A percentile compares a stretch with the other conserved stretches of the same genome.
phyloP scores from a whole-genome alignment of 495 filamentous ascomycete species.

The Penicillium bialowiezense region DNA sequence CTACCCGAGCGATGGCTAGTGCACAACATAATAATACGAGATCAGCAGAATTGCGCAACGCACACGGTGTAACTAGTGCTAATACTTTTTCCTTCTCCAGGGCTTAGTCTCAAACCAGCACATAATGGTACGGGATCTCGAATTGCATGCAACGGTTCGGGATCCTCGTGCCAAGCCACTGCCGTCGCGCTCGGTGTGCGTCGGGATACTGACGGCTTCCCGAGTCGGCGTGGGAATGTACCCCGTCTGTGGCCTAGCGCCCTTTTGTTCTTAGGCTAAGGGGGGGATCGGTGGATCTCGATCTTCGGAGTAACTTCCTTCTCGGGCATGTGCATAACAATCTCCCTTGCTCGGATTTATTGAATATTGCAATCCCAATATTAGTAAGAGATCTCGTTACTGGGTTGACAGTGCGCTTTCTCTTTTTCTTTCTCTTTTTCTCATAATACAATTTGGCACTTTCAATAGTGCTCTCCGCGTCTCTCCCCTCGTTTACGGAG shows the following conservation, averaged over 20 bases:
- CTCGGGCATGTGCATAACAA: conserved; percentile 4
- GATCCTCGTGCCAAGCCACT: background rate
- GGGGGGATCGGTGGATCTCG: background rate
- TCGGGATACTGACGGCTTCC: conserved; percentile 25
- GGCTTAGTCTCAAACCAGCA: background rate
- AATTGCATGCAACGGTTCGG: conserved; percentile 1
- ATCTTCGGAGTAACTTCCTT: background rate
- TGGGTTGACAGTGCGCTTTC: too few species aligned
- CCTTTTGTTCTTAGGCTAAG: background rate
- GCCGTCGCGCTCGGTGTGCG: background rate
- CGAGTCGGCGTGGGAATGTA: conserved; percentile 5
- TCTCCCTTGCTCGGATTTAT: background rate
- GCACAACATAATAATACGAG: background rate
- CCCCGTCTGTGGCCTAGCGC: background rate
- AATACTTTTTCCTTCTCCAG: too few species aligned
- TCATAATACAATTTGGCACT: background rate
- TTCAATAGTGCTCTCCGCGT: background rate
- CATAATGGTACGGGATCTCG: background rate
- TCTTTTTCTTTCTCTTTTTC: too few species aligned
- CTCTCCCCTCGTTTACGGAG: background rate
- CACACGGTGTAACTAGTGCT: background rate
- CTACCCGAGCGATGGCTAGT: background rate
- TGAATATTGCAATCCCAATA: background rate
- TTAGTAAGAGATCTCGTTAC: background rate
- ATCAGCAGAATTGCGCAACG: conserved; percentile 2